These are phyloP conservation scores for Dactylonectria estremocensis DNA, from an alignment of 2,329 filamentous ascomycete species.

Conservation along the genomic window DNA sequence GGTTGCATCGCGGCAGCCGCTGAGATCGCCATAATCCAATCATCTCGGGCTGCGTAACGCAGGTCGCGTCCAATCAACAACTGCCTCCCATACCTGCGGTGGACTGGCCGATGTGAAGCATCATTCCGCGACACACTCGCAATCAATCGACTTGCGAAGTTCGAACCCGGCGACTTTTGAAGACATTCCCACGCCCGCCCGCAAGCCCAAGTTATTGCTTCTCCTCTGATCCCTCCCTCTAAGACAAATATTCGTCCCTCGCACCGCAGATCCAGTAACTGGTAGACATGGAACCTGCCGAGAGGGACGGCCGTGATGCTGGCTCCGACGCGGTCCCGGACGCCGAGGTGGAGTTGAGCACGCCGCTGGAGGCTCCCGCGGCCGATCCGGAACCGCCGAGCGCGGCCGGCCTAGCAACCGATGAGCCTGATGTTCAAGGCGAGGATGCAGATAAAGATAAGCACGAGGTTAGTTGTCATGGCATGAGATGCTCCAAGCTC, in stretches of 20 bases:
- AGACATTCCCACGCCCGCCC: conserved; percentile 13
- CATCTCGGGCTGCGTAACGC: conserved; percentile 26
- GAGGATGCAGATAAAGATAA: conserved; percentile 9
- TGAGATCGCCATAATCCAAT: conserved; percentile 32
- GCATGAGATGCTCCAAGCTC: background rate
- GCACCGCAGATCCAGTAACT: background rate
- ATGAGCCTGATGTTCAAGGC: background rate
- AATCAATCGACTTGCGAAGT: background rate
- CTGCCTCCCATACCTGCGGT: conserved; percentile 11
- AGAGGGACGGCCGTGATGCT: conserved; percentile 15
- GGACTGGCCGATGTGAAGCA: conserved; percentile 11
- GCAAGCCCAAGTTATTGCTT: background rate
- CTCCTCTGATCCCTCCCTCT: background rate
- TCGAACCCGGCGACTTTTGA: conserved; percentile 11
- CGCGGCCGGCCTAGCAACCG: conserved; percentile 5
- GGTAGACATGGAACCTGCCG: conserved; percentile 23
- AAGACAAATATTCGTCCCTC: background rate
- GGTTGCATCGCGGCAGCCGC: conserved; percentile 29
- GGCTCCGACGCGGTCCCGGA: conserved; percentile 12
- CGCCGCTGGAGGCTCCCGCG: background rate
- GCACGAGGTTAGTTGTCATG: conserved; percentile 20
- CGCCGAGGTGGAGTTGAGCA: conserved; percentile 19
- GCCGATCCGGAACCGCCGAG: conserved; percentile 17
- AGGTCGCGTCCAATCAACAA: conserved; percentile 30
- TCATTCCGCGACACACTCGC: conserved; percentile 18